A percentile compares a stretch with the other conserved stretches of the same genome.
Evolutionary conservation across 352 stramenopile genomes (phyloP).

Genomic region (Pythium apleroticum): DNA sequence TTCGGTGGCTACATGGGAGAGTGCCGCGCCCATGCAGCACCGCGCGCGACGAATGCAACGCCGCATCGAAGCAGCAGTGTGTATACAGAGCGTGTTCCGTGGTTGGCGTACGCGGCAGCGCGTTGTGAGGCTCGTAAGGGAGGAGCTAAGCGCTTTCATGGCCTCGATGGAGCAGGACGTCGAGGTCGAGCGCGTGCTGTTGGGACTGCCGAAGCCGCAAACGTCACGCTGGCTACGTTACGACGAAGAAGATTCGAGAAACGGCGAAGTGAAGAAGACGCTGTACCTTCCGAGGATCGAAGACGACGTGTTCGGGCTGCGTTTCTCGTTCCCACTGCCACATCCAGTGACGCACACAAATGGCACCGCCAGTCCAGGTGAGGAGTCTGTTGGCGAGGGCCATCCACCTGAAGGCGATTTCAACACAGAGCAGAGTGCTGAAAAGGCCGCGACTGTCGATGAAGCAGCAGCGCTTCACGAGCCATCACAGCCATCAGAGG

Average conservation of each 20-base stretch:
- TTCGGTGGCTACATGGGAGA: not conserved
- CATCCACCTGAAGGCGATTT: too few species aligned
- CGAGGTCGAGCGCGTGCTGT: slow-evolving; percentile 34
- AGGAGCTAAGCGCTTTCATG: slow-evolving; percentile 44
- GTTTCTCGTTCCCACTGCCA: slow-evolving; percentile 5
- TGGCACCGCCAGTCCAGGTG: not conserved
- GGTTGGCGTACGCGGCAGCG: slow-evolving; percentile 50
- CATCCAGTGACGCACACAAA: not conserved
- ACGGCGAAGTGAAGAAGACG: not conserved
- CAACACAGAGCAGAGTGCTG: too few species aligned
- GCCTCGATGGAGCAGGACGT: slow-evolving; percentile 39
- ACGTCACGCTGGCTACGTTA: slow-evolving; percentile 29
- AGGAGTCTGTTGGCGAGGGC: not conserved
- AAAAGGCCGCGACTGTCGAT: too few species aligned
- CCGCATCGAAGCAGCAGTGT: slow-evolving; percentile 1
- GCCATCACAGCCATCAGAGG: too few species aligned
- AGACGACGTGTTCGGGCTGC: slow-evolving; percentile 15
- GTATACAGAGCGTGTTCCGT: slow-evolving; percentile 45
- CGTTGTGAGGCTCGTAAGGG: slow-evolving; percentile 48
- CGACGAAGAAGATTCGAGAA: not conserved
- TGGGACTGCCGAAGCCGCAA: slow-evolving; percentile 15
- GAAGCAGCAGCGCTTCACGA: too few species aligned
- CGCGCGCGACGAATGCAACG: not conserved
- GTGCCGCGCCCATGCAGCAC: not conserved
- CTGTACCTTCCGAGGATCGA: slow-evolving; percentile 14